Evolutionary conservation across 306 rosid genomes (phyloP).

Genomic region (Biancaea sappan): DNA sequence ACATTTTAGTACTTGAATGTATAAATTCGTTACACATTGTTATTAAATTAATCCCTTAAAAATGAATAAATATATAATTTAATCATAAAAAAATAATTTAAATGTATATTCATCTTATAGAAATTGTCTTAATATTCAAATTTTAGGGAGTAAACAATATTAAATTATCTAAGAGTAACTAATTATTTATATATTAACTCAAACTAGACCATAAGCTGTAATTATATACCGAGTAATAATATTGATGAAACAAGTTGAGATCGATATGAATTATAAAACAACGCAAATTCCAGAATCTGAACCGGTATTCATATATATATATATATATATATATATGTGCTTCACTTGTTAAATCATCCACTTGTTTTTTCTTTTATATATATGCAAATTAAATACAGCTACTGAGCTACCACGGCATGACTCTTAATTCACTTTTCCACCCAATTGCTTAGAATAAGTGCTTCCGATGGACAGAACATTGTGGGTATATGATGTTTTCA

Average conservation of each 20-base stretch:
- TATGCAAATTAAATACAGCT: neutral
- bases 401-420: neutral
- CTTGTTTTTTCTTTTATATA: neutral
- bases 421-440: neutral
- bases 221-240: neutral
- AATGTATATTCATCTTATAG: too few relatives aligned
- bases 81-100: too few relatives aligned
- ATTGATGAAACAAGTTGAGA: neutral
- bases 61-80: too few relatives aligned
- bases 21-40: too few relatives aligned
- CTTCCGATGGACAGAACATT: neutral
- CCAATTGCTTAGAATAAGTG: neutral
- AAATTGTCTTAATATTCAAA: too few relatives aligned
- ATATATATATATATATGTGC: neutral
- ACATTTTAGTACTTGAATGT: too few relatives aligned
- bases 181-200: too few relatives aligned
- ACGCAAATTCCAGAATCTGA: neutral
- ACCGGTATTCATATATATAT: neutral
- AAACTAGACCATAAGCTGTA: too few relatives aligned
- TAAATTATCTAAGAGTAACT: too few relatives aligned
- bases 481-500: neutral
- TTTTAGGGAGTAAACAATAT: too few relatives aligned
- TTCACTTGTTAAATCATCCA: constrained; percentile 20
- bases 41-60: too few relatives aligned
- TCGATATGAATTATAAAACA: neutral